phyloP scores from a whole-genome alignment of 2,329 filamentous ascomycete genomes.

The Neodidymelliopsis sp. region DNA sequence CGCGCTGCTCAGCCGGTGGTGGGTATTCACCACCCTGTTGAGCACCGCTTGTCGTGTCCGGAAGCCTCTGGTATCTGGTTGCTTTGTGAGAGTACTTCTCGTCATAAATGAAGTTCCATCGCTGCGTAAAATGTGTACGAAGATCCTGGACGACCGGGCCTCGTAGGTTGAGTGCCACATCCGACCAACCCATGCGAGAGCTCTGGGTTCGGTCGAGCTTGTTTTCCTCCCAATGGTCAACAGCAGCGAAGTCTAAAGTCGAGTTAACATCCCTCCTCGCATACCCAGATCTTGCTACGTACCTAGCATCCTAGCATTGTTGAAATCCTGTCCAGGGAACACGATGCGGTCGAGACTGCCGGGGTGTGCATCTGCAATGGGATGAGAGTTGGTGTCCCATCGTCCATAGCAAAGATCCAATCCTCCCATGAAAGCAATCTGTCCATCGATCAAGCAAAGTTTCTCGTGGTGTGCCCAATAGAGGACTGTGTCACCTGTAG shows the following conservation, averaged over 20 bases:
- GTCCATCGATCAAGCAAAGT: conserved; percentile 81
- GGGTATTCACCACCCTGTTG: conserved; percentile 52
- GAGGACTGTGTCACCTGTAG: conserved; percentile 79
- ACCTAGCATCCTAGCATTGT: conserved; percentile 81
- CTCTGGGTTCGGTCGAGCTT: conserved; percentile 81
- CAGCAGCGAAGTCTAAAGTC: conserved; percentile 71
- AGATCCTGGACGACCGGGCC: conserved; percentile 80
- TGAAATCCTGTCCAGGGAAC: conserved; percentile 92
- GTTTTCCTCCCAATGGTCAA: conserved; percentile 82
- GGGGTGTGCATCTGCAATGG: conserved; percentile 84
- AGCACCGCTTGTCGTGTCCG: conserved; percentile 40
- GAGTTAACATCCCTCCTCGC: conserved; percentile 18
- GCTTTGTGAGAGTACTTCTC: conserved; percentile 76
- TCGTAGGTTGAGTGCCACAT: conserved; percentile 78
- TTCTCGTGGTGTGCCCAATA: conserved; percentile 98
- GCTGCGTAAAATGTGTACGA: conserved; percentile 78
- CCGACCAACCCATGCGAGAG: conserved; percentile 92
- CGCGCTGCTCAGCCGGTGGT: conserved; percentile 48
- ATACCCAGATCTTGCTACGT: conserved; percentile 56
- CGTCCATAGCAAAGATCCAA: conserved; percentile 86
- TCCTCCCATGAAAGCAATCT: conserved; percentile 87
- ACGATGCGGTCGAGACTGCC: conserved; percentile 76
- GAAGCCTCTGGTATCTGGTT: conserved; percentile 54
- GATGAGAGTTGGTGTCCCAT: conserved; percentile 87
- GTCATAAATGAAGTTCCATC: conserved; percentile 91